phyloP scores from a whole-genome alignment of 2,329 filamentous ascomycete species.

The Dactylellina leptospora region DNA sequence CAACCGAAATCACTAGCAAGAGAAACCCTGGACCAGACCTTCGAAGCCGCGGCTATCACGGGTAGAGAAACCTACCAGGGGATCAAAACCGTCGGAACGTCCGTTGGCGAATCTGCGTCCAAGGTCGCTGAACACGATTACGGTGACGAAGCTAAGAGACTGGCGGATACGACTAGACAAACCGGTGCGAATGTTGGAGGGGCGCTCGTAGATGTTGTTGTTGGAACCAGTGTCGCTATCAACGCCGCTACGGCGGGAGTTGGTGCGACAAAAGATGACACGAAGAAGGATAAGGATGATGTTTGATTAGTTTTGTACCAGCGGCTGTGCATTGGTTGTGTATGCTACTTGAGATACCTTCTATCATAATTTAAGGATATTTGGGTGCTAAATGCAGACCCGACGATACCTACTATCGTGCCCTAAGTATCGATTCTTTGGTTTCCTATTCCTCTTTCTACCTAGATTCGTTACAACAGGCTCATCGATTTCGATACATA shows the following conservation, averaged over 20 bases:
- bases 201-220: constrained; percentile 28
- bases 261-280: constrained; percentile 47
- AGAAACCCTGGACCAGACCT: constrained; percentile 50
- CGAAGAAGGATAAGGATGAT: not conserved
- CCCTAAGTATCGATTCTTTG: no score
- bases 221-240: constrained; percentile 53
- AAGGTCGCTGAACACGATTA: constrained; percentile 52
- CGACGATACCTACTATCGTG: no score
- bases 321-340: not conserved
- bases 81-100: constrained; percentile 32
- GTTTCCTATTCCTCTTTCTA: no score
- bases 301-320: not conserved
- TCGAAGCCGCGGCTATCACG: constrained; percentile 43
- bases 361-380: no score
- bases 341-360: no score
- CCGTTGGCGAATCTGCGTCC: constrained; percentile 45
- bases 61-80: constrained; percentile 35
- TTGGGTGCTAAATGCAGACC: no score
- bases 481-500: no score
- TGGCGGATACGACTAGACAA: constrained; percentile 48
- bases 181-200: constrained; percentile 45
- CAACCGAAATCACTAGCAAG: constrained; percentile 46
- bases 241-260: constrained; percentile 52
- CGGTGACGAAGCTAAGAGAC: constrained; percentile 50
- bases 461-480: no score